Evolutionary conservation across 768 basidiomycete species (phyloP).

Genomic region (Clavulina sp.): DNA sequence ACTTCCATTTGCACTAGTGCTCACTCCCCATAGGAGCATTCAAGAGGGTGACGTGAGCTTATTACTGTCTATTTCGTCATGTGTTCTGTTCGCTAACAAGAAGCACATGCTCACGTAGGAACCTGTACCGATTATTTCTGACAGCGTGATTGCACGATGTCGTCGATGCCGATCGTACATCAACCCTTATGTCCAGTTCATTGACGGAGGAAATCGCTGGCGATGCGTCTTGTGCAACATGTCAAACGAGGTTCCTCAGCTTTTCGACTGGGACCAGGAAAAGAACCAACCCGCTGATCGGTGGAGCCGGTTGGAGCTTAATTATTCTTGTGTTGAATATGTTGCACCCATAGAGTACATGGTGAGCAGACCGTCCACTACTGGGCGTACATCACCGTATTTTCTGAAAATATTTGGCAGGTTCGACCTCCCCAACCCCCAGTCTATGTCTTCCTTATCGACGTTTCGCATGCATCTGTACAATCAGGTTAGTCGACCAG

Average conservation of each 20-base stretch:
- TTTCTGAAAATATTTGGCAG: constrained; percentile 8
- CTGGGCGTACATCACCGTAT: not conserved
- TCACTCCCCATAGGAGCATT: constrained; percentile 79
- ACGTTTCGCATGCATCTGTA: constrained; percentile 83
- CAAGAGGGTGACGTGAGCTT: constrained; percentile 37
- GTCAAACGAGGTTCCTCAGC: constrained; percentile 93
- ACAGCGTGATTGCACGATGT: constrained; percentile 91
- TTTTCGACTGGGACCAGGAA: constrained; percentile 96
- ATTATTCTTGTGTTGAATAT: constrained; percentile 86
- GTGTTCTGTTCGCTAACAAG: not conserved
- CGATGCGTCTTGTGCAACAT: constrained; percentile 98
- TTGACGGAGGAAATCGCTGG: constrained; percentile 96
- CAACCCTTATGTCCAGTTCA: constrained; percentile 93
- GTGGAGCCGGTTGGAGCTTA: constrained; percentile 87
- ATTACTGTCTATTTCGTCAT: not conserved
- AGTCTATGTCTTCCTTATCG: constrained; percentile 92
- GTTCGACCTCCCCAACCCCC: constrained; percentile 91
- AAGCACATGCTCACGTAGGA: constrained; percentile 31
- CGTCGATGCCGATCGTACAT: constrained; percentile 93
- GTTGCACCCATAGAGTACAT: constrained; percentile 98
- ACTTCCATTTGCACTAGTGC: constrained; percentile 71
- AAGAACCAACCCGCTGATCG: constrained; percentile 89
- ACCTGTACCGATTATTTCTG: constrained; percentile 74
- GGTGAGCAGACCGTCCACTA: constrained; percentile 25
- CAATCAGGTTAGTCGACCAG: constrained; percentile 53